Evolutionary conservation across 108 stramenopile species (phyloP).

Genomic region (Cyclotella cryptica): DNA sequence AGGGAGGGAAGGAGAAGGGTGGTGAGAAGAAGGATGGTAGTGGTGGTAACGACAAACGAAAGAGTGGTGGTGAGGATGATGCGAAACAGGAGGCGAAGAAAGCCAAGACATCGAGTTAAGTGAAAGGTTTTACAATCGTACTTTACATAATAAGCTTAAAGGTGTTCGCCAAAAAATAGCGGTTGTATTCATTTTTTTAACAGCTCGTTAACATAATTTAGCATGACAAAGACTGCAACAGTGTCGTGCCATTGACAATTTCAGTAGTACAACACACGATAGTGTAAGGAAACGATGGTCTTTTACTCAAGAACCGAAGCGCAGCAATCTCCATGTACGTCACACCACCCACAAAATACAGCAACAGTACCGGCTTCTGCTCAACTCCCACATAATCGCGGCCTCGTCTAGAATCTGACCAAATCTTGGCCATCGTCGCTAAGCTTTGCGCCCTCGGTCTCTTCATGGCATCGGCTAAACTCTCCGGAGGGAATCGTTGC

Average conservation of each 20-base stretch:
- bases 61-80: background rate
- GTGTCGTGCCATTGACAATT: conserved; percentile 75
- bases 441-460: conserved; percentile 42
- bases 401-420: conserved; percentile 4
- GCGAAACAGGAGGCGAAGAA: conserved; percentile 15
- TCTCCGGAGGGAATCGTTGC: conserved; percentile 71
- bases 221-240: conserved; percentile 65
- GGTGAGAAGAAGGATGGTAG: conserved; percentile 8
- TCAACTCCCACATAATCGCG: background rate
- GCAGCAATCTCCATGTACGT: conserved; percentile 95
- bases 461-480: conserved; percentile 64
- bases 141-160: too few species aligned
- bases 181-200: too few species aligned
- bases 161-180: too few species aligned
- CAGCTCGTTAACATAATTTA: background rate
- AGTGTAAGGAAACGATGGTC: conserved; percentile 76
- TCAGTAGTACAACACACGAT: conserved; percentile 78
- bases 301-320: conserved; percentile 84
- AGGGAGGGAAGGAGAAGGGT: conserved; percentile 20
- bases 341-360: conserved; percentile 93
- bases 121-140: background rate
- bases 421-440: conserved; percentile 57
- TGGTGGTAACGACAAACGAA: conserved; percentile 7
- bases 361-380: conserved; percentile 82
- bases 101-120: conserved; percentile 1